Conservation (phyloP, 192 early-diverging fungal species). For the Umbelopsis vinacea region DNA sequence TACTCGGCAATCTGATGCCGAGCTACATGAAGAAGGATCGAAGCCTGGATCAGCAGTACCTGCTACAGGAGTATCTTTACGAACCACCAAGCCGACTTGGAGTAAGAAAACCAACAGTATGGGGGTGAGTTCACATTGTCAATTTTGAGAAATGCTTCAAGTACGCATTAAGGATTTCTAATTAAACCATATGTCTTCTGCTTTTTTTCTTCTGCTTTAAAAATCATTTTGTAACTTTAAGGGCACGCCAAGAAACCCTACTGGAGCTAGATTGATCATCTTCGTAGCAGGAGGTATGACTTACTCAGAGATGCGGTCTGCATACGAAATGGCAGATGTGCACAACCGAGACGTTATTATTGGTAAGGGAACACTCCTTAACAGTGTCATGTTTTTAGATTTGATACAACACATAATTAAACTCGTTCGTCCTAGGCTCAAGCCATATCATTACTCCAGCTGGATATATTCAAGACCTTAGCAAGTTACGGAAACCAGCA, state of each 20-base stretch:
- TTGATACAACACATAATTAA: background rate
- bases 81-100: conserved; percentile 37
- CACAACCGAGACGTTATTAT: conserved; percentile 73
- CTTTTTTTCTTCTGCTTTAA: background rate
- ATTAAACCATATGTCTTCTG: background rate
- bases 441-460: conserved; percentile 35
- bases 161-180: background rate
- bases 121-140: background rate
- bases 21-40: conserved; percentile 47
- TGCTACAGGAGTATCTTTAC: conserved; percentile 43
- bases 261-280: conserved; percentile 70
- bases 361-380: conserved; percentile 43
- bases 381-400: background rate
- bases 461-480: conserved; percentile 31
- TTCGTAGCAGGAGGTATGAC: conserved; percentile 84
- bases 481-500: conserved; percentile 22
- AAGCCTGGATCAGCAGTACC: conserved; percentile 30
- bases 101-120: conserved; percentile 25
- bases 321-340: conserved; percentile 68
- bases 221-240: conserved; percentile 16
- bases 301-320: conserved; percentile 75
- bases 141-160: background rate
- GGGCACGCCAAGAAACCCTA: conserved; percentile 27
- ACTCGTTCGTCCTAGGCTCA: conserved; percentile 2
- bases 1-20: conserved; percentile 51